These are phyloP conservation scores for Paramecium tetraurelia DNA, from an alignment of 73 alveolate species.

Conservation along the genomic window DNA sequence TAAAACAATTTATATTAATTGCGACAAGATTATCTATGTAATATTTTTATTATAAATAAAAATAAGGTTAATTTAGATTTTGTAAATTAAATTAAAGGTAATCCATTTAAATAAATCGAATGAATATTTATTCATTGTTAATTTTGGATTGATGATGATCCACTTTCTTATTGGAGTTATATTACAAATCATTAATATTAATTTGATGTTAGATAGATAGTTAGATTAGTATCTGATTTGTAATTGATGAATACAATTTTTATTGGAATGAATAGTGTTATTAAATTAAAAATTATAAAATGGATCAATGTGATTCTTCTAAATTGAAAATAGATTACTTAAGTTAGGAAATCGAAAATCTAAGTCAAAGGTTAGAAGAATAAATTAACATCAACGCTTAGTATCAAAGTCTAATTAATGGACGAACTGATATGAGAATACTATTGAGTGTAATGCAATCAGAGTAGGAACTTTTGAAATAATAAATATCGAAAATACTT, in stretches of 20 bases:
- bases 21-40: no score
- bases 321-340: neutral
- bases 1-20: no score
- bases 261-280: neutral
- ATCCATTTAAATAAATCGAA: no score
- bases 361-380: neutral
- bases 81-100: no score
- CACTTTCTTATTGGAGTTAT: no score
- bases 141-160: no score
- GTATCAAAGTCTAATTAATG: neutral
- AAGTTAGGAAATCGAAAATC: neutral
- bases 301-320: neutral
- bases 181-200: no score
- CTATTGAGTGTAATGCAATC: neutral
- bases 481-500: neutral
- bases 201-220: neutral
- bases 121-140: no score
- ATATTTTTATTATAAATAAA: no score
- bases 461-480: neutral
- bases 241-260: neutral
- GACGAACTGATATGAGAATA: slow-evolving; percentile 1
- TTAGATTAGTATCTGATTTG: neutral
- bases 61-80: no score
- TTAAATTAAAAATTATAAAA: neutral
- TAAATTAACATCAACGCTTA: neutral